Conservation (phyloP, 148 eudicot genomes). For the Amaranthus cruentus region DNA sequence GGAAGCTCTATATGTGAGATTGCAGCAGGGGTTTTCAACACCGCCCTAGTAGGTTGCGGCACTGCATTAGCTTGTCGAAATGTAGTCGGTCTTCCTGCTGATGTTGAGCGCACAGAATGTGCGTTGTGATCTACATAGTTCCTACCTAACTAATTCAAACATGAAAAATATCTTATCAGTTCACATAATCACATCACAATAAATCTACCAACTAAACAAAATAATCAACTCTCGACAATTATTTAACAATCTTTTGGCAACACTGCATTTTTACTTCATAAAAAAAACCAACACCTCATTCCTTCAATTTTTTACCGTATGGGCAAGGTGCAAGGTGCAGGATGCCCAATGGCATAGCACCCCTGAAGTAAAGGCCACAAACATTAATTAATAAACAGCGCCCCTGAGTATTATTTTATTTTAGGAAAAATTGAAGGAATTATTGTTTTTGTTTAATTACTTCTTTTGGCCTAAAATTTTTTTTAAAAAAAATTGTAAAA, state of each 20-base stretch:
- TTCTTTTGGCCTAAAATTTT: no score
- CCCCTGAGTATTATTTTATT: no score
- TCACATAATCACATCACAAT: conserved; percentile 3
- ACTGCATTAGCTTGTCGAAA: conserved; percentile 44
- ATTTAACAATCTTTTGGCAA: no score
- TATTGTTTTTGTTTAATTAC: no score
- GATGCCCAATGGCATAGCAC: no score
- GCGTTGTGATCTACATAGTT: conserved; percentile 61
- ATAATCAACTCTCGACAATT: background rate
- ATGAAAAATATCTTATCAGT: conserved; percentile 7
- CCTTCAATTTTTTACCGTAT: background rate
- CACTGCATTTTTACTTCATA: background rate
- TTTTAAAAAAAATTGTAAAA: no score
- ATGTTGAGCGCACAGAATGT: conserved; percentile 73
- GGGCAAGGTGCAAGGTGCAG: no score
- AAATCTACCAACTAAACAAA: background rate
- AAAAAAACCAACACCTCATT: background rate
- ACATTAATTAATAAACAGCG: no score
- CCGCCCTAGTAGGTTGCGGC: conserved; percentile 42
- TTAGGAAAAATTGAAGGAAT: no score
- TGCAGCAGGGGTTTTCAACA: conserved; percentile 50
- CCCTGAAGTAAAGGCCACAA: no score
- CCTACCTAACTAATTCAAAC: conserved; percentile 70
- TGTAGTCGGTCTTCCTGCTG: conserved; percentile 74
- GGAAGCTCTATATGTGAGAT: conserved; percentile 73